Conservation (phyloP, 305 asterid genomes). For the Euphrasia arctica region DNA sequence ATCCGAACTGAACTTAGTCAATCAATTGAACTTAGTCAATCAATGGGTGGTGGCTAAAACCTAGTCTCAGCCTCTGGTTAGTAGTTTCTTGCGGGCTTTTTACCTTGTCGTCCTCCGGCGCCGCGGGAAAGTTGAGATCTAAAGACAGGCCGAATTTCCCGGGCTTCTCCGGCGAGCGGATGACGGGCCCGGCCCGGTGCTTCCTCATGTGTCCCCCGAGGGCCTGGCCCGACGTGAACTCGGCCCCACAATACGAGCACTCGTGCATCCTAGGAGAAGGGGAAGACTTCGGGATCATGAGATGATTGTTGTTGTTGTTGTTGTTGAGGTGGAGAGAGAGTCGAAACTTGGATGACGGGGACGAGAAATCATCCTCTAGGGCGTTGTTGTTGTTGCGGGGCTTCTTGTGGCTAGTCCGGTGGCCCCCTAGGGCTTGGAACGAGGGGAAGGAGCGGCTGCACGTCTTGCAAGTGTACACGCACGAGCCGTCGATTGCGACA, state of each 20-base stretch:
- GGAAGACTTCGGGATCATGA: conserved; percentile 22
- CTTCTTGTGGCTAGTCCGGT: conserved; percentile 83
- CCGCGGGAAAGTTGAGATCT: conserved; percentile 68
- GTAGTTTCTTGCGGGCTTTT: conserved; percentile 13
- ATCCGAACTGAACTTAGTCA: neutral
- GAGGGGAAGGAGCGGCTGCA: conserved; percentile 67
- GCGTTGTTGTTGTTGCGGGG: conserved; percentile 45
- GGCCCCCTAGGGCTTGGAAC: conserved; percentile 93
- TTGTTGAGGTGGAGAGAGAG: conserved; percentile 50
- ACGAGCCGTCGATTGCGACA: conserved; percentile 17
- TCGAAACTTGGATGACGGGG: conserved; percentile 33
- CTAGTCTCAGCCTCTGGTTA: conserved; percentile 3
- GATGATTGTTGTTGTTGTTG: conserved; percentile 26
- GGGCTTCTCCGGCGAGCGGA: conserved; percentile 29
- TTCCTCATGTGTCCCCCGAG: conserved; percentile 97
- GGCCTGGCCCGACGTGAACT: conserved; percentile 88
- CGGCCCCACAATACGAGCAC: conserved; percentile 86
- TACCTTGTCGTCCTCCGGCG: conserved; percentile 28
- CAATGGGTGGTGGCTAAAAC: conserved; percentile 28
- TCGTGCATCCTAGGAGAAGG: conserved; percentile 57
- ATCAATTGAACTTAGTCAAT: conserved; percentile 19
- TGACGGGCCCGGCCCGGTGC: conserved; percentile 49
- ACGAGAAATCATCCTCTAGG: conserved; percentile 45
- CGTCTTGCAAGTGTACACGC: conserved; percentile 76
- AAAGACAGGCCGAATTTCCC: conserved; percentile 38